Conservation (phyloP, 2,329 filamentous ascomycete species). For the Pestalotiopsis sp. region DNA sequence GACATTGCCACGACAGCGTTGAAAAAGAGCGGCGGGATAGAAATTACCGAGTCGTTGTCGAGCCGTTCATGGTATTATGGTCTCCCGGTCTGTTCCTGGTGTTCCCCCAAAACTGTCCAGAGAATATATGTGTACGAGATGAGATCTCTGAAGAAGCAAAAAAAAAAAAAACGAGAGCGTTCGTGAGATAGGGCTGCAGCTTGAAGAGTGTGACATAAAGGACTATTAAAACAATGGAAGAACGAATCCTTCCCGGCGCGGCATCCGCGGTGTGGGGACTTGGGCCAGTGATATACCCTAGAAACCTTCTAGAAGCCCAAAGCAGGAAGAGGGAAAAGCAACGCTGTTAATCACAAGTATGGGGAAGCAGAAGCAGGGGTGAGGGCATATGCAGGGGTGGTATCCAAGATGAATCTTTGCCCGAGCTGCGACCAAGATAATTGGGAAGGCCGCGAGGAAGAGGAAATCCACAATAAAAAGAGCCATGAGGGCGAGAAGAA, state of each 20-base stretch:
- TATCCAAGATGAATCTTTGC: neutral
- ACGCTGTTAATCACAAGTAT: slow-evolving; percentile 7
- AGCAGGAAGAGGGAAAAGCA: neutral
- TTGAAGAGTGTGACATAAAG: neutral
- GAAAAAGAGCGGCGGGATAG: neutral
- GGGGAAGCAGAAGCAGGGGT: neutral
- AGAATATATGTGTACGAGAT: neutral
- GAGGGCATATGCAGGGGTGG: neutral
- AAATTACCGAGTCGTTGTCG: neutral
- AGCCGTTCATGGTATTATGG: neutral
- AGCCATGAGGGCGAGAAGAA: neutral
- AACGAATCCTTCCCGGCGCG: neutral
- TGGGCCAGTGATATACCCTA: neutral
- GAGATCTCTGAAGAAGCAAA: neutral
- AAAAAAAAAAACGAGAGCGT: neutral
- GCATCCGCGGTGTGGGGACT: neutral
- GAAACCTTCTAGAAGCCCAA: slow-evolving; percentile 4
- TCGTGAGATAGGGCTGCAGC: neutral
- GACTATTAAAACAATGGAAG: neutral
- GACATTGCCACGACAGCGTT: slow-evolving; percentile 13
- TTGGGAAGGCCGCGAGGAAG: neutral
- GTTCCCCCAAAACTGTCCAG: neutral
- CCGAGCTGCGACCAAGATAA: slow-evolving; percentile 1
- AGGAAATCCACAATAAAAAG: neutral
- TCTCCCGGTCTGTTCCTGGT: neutral